A percentile compares a stretch with the other conserved stretches of the same genome.
Conservation (phyloP, 2,329 filamentous ascomycete species). For the Seiridium cupressi region DNA sequence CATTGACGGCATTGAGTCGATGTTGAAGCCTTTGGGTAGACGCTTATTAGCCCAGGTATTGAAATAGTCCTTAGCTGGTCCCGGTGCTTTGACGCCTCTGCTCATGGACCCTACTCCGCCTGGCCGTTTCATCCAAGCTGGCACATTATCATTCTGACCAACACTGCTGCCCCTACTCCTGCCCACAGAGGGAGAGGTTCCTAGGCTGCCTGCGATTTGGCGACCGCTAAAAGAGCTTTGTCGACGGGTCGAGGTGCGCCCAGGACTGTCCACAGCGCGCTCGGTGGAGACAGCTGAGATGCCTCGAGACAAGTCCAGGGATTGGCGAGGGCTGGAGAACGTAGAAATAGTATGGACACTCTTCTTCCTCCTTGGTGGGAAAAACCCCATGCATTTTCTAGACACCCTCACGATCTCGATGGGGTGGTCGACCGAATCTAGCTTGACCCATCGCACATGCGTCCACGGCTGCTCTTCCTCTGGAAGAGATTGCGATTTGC, state of each 20-base stretch:
- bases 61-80: slow-evolving; percentile 79
- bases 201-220: slow-evolving; percentile 22
- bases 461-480: slow-evolving; percentile 72
- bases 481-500: slow-evolving; percentile 23
- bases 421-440: slow-evolving; percentile 67
- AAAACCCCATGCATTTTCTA: slow-evolving; percentile 80
- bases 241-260: slow-evolving; percentile 25
- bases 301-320: slow-evolving; percentile 53
- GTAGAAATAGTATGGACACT: slow-evolving; percentile 66
- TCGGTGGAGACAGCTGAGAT: slow-evolving; percentile 6
- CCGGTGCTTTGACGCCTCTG: slow-evolving; percentile 68
- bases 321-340: slow-evolving; percentile 65
- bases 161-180: slow-evolving; percentile 28
- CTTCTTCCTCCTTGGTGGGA: slow-evolving; percentile 88
- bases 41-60: slow-evolving; percentile 84
- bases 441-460: slow-evolving; percentile 84
- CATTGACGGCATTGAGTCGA: slow-evolving; percentile 66
- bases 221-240: slow-evolving; percentile 24
- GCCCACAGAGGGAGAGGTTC: slow-evolving; percentile 20
- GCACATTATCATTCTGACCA: slow-evolving; percentile 27
- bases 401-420: slow-evolving; percentile 86
- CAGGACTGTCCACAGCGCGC: slow-evolving; percentile 24
- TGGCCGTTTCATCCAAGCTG: slow-evolving; percentile 73
- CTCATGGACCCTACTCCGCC: slow-evolving; percentile 85
- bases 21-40: slow-evolving; percentile 68